These are phyloP conservation scores for Leccinum obscurum DNA, from an alignment of 768 basidiomycete genomes.

Conservation along the genomic window DNA sequence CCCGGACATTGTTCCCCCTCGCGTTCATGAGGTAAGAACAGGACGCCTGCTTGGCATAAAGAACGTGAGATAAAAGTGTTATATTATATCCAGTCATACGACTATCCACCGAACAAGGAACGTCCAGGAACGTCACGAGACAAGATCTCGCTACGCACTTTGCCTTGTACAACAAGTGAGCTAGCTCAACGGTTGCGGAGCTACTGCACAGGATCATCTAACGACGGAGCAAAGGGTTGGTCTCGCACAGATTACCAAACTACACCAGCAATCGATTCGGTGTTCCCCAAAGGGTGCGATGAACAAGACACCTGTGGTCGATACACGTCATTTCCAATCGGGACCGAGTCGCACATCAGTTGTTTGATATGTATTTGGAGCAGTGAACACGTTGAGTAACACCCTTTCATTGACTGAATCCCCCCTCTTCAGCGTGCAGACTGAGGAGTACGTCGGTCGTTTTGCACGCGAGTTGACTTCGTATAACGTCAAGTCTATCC, in stretches of 20 bases:
- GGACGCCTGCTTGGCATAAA: no score
- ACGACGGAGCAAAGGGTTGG: slow-evolving; percentile 43
- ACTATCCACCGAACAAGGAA: slow-evolving; percentile 66
- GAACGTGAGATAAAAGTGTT: not conserved
- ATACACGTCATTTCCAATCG: slow-evolving; percentile 71
- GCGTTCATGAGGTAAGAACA: slow-evolving; percentile 49
- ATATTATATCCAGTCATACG: slow-evolving; percentile 49
- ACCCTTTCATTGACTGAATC: not conserved
- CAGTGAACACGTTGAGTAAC: slow-evolving; percentile 39
- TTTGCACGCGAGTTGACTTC: slow-evolving; percentile 44
- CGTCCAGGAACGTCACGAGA: slow-evolving; percentile 48
- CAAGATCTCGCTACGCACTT: slow-evolving; percentile 65
- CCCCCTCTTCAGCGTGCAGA: slow-evolving; percentile 40
- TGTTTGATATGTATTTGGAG: slow-evolving; percentile 68
- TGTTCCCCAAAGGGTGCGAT: slow-evolving; percentile 56
- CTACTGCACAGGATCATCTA: not conserved
- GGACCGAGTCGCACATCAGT: slow-evolving; percentile 62
- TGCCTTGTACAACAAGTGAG: slow-evolving; percentile 62
- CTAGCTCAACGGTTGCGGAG: not conserved
- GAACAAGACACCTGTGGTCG: slow-evolving; percentile 47
- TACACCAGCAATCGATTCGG: slow-evolving; percentile 63
- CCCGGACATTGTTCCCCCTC: slow-evolving; percentile 55
- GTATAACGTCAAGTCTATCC: slow-evolving; percentile 43
- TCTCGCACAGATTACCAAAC: slow-evolving; percentile 53
- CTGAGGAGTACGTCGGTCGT: slow-evolving; percentile 46